Conservation (phyloP, 352 stramenopile genomes). For the Phytophthora pini region DNA sequence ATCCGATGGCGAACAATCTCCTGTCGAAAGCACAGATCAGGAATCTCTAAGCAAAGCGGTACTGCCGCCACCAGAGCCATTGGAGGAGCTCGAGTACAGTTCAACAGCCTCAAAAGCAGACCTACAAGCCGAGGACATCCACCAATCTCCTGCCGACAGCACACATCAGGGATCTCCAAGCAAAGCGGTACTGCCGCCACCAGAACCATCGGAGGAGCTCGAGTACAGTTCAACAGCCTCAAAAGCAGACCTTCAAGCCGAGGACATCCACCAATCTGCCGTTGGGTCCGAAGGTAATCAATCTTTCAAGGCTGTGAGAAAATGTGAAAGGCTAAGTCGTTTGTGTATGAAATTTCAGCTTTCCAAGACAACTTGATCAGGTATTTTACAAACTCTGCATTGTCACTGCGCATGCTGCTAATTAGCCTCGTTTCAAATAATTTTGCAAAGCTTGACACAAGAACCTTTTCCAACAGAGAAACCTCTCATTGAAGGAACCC, state of each 20-base stretch:
- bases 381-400: too few relatives aligned
- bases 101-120: background rate
- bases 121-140: background rate
- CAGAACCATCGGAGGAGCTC: slow-evolving; percentile 2
- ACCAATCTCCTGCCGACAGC: background rate
- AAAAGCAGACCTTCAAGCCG: background rate
- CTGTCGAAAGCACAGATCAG: slow-evolving; percentile 29
- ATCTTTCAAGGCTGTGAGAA: background rate
- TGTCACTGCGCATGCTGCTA: too few relatives aligned
- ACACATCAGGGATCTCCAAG: too few relatives aligned
- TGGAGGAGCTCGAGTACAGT: background rate
- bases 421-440: too few relatives aligned
- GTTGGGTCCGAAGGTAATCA: slow-evolving; percentile 20
- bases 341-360: slow-evolving; percentile 16
- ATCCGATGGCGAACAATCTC: slow-evolving; percentile 8
- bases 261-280: slow-evolving; percentile 1
- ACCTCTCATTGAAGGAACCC: background rate
- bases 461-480: slow-evolving; percentile 1
- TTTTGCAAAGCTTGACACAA: background rate
- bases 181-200: slow-evolving; percentile 4
- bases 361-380: slow-evolving; percentile 25
- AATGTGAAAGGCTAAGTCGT: too few relatives aligned
- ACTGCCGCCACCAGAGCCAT: slow-evolving; percentile 5
- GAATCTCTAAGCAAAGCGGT: slow-evolving; percentile 14
- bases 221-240: background rate